Evolutionary conservation across 192 early-diverging fungal genomes (phyloP).

Genomic region (Gorgonomyces haynaldii): DNA sequence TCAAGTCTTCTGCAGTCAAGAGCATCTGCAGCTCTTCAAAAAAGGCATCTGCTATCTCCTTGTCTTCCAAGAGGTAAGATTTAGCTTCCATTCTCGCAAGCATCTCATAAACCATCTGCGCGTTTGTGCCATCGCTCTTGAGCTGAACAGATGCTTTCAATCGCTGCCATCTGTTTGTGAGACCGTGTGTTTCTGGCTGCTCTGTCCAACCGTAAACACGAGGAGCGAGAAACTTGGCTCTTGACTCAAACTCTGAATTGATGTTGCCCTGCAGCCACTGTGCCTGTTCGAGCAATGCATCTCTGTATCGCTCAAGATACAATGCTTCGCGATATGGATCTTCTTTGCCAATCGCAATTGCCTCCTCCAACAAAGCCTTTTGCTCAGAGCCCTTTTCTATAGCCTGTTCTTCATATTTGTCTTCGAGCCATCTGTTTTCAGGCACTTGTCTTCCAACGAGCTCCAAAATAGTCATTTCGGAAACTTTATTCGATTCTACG

Average conservation of each 20-base stretch:
- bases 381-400: not conserved
- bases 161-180: not conserved
- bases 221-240: not conserved
- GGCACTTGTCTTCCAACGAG: not conserved
- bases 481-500: not conserved
- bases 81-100: not conserved
- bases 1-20: slow-evolving; percentile 3
- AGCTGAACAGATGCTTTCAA: no score
- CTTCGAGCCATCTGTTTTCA: not conserved
- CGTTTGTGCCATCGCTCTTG: not conserved
- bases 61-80: slow-evolving; percentile 4
- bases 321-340: slow-evolving; percentile 4
- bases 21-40: slow-evolving; percentile 10
- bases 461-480: not conserved
- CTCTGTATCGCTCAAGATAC: not conserved
- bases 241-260: not conserved
- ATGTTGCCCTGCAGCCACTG: not conserved
- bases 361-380: not conserved
- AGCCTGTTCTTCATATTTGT: not conserved
- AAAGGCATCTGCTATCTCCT: slow-evolving; percentile 1
- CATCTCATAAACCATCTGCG: not conserved
- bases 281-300: slow-evolving; percentile 5
- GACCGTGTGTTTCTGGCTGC: not conserved
- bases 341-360: not conserved
- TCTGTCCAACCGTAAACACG: slow-evolving; percentile 5